Base-by-base conservation (phyloP, 2,329 filamentous ascomycete species). In the Sclerotiophoma versabilis region DNA sequence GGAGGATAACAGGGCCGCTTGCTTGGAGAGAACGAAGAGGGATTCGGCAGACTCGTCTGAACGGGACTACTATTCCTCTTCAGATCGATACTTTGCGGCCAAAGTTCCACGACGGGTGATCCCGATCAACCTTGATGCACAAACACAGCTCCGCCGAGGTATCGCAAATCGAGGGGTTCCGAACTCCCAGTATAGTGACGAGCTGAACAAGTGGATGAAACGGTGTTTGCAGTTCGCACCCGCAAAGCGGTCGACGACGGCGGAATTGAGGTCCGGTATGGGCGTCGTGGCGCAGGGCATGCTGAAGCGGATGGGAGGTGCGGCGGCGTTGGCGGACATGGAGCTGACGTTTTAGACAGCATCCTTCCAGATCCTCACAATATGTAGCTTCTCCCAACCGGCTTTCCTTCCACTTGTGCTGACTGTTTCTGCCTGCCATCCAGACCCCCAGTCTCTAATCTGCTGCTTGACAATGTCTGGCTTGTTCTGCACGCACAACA, bases 321-420 rank as follows among this genome's bases (percentile, higher is more conserved):
- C 50, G 15, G 5, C 52, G 42, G 59, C 62, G 36, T 34, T 66
- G 33, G 54, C 49, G 8, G 62, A 71, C 46, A 37, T 69, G 38
- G 60, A 68, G n/a, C 36, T 59, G 25, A 52, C 42, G 3, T 65
- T 64, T 25, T 49, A 49, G 19, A 23, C 26, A 37, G 12, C 38
- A 19, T 47, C 55, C 48, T 86, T 84, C 90, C 91, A 96, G 71
- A 96, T 90, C 71, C 93, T 85, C 64, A 98, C 80, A 66, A 99
- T 89, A 70, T 92, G 88, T 75, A 99, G 80, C 78, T 90, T 96
- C 79, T 99, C 95, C 93, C 93, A 96, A 0, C 95, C 95, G 25
- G 90, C 93, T 74, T 89, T 86, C 80, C 88, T 92, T 42, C 93
- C 93, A 75, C 92, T 97, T 48, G 82, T 84, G 6, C 90, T 89